Conservation (phyloP, 108 stramenopile species). For the Skeletonema grethae region DNA sequence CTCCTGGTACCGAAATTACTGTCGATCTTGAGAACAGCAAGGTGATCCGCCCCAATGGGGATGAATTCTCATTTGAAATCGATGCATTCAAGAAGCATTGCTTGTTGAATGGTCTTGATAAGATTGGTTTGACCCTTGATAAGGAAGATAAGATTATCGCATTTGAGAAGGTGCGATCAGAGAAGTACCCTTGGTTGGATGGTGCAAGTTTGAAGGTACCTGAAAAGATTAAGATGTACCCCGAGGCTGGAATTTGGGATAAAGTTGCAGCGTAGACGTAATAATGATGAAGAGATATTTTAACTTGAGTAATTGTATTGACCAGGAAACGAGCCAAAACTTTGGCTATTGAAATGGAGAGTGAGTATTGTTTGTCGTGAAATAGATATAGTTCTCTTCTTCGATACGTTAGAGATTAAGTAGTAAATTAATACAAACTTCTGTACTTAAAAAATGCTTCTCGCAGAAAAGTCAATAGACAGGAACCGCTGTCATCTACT, state of each 20-base stretch:
- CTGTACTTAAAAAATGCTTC: too few relatives aligned
- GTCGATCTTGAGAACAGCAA: constrained; percentile 89
- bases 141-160: constrained; percentile 81
- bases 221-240: constrained; percentile 84
- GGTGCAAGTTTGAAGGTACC: constrained; percentile 89
- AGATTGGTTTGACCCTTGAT: constrained; percentile 92
- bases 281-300: background rate
- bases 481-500: too few relatives aligned
- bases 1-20: constrained; percentile 77
- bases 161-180: constrained; percentile 80
- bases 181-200: constrained; percentile 89
- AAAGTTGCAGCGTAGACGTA: constrained; percentile 34
- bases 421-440: too few relatives aligned
- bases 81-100: constrained; percentile 91
- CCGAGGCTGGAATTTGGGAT: constrained; percentile 73
- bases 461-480: too few relatives aligned
- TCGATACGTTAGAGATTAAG: too few relatives aligned
- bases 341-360: too few relatives aligned
- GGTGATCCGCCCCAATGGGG: constrained; percentile 84
- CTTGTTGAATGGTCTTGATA: constrained; percentile 91
- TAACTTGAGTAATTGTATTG: too few relatives aligned
- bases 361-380: too few relatives aligned
- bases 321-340: too few relatives aligned
- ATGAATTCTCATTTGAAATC: constrained; percentile 81
- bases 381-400: too few relatives aligned